phyloP scores from a whole-genome alignment of 352 stramenopile genomes.

The Paralagenidium karlingii region DNA sequence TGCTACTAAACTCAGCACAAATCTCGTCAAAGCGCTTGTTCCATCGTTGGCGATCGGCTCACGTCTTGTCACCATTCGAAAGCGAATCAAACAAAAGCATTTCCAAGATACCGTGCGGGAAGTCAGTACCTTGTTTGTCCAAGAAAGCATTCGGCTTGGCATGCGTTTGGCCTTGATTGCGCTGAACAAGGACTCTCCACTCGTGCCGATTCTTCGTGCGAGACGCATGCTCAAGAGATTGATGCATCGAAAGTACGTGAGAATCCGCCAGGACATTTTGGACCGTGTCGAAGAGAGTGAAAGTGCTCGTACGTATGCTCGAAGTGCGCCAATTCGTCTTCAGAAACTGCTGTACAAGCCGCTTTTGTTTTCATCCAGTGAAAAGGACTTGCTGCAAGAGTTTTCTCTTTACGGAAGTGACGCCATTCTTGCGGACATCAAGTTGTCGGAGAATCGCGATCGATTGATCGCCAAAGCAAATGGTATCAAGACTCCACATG shows the following conservation, averaged over 20 bases:
- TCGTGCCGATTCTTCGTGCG: slow-evolving; percentile 28
- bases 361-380: slow-evolving; percentile 27
- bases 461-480: too few species aligned
- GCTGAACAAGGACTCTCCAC: slow-evolving; percentile 21
- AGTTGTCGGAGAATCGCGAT: too few species aligned
- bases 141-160: slow-evolving; percentile 16
- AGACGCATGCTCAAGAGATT: slow-evolving; percentile 23
- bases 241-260: slow-evolving; percentile 34
- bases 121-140: slow-evolving; percentile 14
- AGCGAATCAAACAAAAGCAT: slow-evolving; percentile 35
- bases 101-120: slow-evolving; percentile 15
- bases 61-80: slow-evolving; percentile 41
- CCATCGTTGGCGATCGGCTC: slow-evolving; percentile 54
- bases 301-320: slow-evolving; percentile 36
- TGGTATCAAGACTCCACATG: too few species aligned
- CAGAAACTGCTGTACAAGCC: slow-evolving; percentile 18
- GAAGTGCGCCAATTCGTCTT: slow-evolving; percentile 26
- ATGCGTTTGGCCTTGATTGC: slow-evolving; percentile 17
- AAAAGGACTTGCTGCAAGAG: slow-evolving; percentile 30
- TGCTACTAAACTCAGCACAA: slow-evolving; percentile 19
- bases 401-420: slow-evolving; percentile 16
- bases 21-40: slow-evolving; percentile 43
- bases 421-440: too few species aligned
- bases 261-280: slow-evolving; percentile 23
- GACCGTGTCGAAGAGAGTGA: slow-evolving; percentile 39